These are phyloP conservation scores for Ambrosiella xylebori DNA, from an alignment of 2,329 filamentous ascomycete species.

Conservation along the genomic window DNA sequence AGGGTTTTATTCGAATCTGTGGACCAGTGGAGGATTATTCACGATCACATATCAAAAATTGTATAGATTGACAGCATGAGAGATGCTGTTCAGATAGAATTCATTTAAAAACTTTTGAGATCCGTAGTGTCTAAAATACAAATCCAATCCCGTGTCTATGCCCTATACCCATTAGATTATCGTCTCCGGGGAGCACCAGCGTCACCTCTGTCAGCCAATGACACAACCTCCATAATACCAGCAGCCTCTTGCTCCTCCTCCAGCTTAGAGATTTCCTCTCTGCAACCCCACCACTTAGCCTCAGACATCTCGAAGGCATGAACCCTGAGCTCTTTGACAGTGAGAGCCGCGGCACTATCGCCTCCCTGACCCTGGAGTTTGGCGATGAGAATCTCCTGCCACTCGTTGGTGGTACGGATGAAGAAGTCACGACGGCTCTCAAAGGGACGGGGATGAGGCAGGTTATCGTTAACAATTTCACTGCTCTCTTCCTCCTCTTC, in stretches of 20 bases:
- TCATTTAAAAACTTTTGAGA: neutral
- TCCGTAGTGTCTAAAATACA: neutral
- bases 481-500: conserved; percentile 31
- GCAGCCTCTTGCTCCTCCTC: conserved; percentile 95
- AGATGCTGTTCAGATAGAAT: neutral
- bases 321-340: conserved; percentile 82
- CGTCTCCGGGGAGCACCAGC: conserved; percentile 23
- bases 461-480: conserved; percentile 46
- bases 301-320: conserved; percentile 81
- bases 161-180: neutral
- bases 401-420: conserved; percentile 66
- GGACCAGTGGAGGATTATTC: neutral
- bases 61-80: neutral
- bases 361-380: conserved; percentile 51
- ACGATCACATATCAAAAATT: neutral
- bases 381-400: conserved; percentile 75
- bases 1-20: too few species aligned
- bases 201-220: conserved; percentile 55
- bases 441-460: conserved; percentile 69
- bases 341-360: conserved; percentile 44
- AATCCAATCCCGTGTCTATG: neutral
- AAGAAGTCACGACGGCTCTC: conserved; percentile 88
- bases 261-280: conserved; percentile 77
- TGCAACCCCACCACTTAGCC: conserved; percentile 96
- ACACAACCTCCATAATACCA: conserved; percentile 88